phyloP scores from a whole-genome alignment of 2,329 filamentous ascomycete genomes.

The Colletotrichum orchidophilum region DNA sequence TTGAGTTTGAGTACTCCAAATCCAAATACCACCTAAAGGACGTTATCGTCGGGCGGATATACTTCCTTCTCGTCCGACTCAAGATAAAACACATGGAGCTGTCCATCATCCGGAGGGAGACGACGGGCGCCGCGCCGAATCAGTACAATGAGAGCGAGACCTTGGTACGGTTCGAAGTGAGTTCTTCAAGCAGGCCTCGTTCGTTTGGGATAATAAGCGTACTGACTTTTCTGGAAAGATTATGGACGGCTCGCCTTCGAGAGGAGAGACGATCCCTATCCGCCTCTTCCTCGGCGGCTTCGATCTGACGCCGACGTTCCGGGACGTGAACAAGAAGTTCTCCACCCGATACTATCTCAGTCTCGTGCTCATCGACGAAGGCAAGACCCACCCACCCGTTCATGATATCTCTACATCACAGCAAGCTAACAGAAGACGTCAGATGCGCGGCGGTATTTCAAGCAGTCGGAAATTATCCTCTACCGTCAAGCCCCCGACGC shows the following conservation, averaged over 20 bases:
- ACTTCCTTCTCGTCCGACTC: conserved; percentile 93
- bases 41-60: conserved; percentile 98
- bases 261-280: conserved; percentile 95
- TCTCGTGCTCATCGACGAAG: conserved; percentile 94
- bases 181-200: conserved; percentile 5
- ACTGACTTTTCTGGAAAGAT: conserved; percentile 64
- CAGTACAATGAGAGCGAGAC: conserved; percentile 99
- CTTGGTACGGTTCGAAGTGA: conserved; percentile 91
- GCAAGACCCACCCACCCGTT: conserved; percentile 52
- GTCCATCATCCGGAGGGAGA: conserved; percentile 96
- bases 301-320: conserved; percentile 96
- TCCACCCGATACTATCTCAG: conserved; percentile 98
- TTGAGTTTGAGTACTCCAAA: conserved; percentile 99
- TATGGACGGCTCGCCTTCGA: conserved; percentile 98
- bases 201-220: background rate
- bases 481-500: conserved; percentile 81
- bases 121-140: conserved; percentile 94
- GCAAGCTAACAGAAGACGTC: conserved; percentile 18
- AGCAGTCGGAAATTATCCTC: conserved; percentile 98
- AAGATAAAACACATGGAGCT: conserved; percentile 99
- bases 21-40: conserved; percentile 99
- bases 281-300: conserved; percentile 96
- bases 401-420: conserved; percentile 19
- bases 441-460: conserved; percentile 98
- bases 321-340: conserved; percentile 99